Base-by-base conservation (phyloP, 2,329 filamentous ascomycete species). In the Alternaria sp. region DNA sequence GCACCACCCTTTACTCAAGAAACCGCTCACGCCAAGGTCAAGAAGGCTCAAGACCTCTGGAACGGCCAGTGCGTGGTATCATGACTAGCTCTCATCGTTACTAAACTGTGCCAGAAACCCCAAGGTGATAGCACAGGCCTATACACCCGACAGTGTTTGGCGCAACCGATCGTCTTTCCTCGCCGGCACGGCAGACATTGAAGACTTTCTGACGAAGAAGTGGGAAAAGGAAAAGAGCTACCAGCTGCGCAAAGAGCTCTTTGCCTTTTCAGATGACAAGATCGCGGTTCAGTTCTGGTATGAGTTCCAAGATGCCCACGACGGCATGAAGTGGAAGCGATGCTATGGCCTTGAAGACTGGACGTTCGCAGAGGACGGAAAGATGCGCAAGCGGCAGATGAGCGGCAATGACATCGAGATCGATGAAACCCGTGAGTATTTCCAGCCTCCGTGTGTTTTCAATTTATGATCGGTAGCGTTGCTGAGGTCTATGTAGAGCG, bases 271-370 rank as follows among this genome's bases (percentile, higher is more conserved):
- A 0, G 89, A 89, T 41, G 84, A 95, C 79, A 91, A 88, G 80
- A 95, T 94, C 67, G 93, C 93, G 1, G 93, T 96, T 21, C 92
- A 97, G 75, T 96, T 96, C 78, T 96, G 93, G 93, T 96, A 95
- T 73, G 91, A 96, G 79, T 94, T 89, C 81, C 86, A 89, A 67
- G 92, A 95, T 72, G 80, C 81, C 8, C 71, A 84, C 2, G 90
- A 91, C 41, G 89, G 78, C 8, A 80, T 83, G 81, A 83, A 92
- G 77, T 97, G 93, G 73, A 75, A 75, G 63, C 86, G 92, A n/a
- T 94, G 91, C 47, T 96, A 96, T 74, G 93, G 93, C 0, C 85
- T 96, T 11, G 91, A 93, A 74, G 90, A 93, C 75, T 93, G 90
- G 91, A 93, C 90, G 0, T 93, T 92, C 78, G 88, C 88, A 0